phyloP scores from a whole-genome alignment of 768 basidiomycete species.

The Agaricus bisporus region DNA sequence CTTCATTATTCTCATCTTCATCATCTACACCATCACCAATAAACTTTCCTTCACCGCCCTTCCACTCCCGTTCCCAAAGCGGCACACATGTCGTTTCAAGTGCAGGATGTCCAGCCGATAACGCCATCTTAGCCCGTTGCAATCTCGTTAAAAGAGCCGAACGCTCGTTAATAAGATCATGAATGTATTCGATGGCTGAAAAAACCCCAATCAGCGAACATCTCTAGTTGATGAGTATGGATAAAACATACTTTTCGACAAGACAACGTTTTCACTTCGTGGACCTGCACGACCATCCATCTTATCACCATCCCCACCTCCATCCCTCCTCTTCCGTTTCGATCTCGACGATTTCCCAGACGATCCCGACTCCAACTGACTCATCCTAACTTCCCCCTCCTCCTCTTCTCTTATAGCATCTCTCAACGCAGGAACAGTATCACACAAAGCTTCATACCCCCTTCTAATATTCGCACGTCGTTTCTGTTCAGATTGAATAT shows the following conservation, averaged over 20 bases:
- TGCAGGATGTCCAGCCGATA: conserved; percentile 59
- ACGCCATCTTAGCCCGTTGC: conserved; percentile 46
- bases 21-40: conserved; percentile 43
- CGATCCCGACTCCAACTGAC: conserved; percentile 8
- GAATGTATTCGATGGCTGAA: conserved; percentile 82
- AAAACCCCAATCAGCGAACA: conserved; percentile 7
- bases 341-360: conserved; percentile 19
- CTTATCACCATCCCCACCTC: conserved; percentile 50
- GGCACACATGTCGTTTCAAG: conserved; percentile 31
- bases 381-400: conserved; percentile 38
- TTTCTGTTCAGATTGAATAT: conserved; percentile 93
- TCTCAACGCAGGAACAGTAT: conserved; percentile 71
- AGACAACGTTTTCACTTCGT: conserved; percentile 83
- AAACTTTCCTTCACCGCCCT: conserved; percentile 56
- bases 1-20: conserved; percentile 29
- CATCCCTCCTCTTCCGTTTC: conserved; percentile 34
- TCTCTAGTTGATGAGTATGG: not conserved
- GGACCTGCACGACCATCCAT: conserved; percentile 84
- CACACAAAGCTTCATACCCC: conserved; percentile 86
- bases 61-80: conserved; percentile 83
- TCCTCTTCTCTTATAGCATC: conserved; percentile 81
- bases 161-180: conserved; percentile 56
- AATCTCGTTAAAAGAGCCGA: conserved; percentile 52
- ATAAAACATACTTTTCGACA: conserved; percentile 71
- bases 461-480: conserved; percentile 84